These are phyloP conservation scores for Pythium brachiatum DNA, from an alignment of 352 stramenopile genomes.

Conservation along the genomic window DNA sequence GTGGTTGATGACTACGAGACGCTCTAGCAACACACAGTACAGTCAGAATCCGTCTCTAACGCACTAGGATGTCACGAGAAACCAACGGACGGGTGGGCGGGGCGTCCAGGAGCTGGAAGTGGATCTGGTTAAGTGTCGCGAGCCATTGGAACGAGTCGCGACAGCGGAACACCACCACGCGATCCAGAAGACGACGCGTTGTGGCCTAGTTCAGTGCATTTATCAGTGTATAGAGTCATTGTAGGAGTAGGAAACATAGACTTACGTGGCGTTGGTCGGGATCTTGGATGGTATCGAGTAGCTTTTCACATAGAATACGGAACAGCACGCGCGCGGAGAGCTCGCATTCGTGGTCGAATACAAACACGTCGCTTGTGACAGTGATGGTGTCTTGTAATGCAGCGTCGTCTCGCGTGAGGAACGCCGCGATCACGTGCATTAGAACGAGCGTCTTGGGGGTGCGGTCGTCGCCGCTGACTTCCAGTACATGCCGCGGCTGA, in stretches of 20 bases:
- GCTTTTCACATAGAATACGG: constrained; percentile 23
- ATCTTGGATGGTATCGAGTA: constrained; percentile 8
- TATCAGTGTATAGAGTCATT: neutral
- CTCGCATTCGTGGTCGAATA: constrained; percentile 70
- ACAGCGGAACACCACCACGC: constrained; percentile 47
- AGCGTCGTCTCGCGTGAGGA: constrained; percentile 32
- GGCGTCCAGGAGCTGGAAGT: constrained; percentile 58
- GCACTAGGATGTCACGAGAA: neutral
- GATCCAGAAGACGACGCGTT: constrained; percentile 22
- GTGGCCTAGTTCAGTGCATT: neutral
- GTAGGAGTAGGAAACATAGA: neutral
- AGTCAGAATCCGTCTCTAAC: neutral
- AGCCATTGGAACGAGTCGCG: constrained; percentile 74
- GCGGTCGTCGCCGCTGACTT: constrained; percentile 45
- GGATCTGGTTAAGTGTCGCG: constrained; percentile 67
- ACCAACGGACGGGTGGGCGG: constrained; percentile 39
- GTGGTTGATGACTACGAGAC: constrained; percentile 60
- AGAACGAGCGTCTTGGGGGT: constrained; percentile 46
- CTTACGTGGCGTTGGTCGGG: constrained; percentile 14
- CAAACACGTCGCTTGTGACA: constrained; percentile 35
- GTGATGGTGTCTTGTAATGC: neutral
- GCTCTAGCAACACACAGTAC: constrained; percentile 26
- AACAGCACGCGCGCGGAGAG: constrained; percentile 30
- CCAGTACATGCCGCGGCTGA: constrained; percentile 56
- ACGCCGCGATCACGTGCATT: constrained; percentile 53